These are phyloP conservation scores for Citrus inodora DNA, from an alignment of 345 rosid species.

Conservation along the genomic window DNA sequence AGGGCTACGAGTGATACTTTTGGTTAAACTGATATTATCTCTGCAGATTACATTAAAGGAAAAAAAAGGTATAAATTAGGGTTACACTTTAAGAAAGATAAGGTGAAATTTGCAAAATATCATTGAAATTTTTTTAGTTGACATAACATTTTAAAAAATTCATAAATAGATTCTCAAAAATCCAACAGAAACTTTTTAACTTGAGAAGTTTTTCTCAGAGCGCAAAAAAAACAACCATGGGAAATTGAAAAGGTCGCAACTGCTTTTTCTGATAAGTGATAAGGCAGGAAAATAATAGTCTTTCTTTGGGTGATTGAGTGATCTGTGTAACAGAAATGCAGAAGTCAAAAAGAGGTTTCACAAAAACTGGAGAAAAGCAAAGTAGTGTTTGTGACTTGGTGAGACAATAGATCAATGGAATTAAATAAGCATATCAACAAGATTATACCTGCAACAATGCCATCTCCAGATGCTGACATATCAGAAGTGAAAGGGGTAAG, in stretches of 20 bases:
- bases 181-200: neutral
- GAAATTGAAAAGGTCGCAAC: neutral
- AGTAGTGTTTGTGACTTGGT: neutral
- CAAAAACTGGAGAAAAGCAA: neutral
- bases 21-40: too few species aligned
- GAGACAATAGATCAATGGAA: neutral
- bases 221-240: neutral
- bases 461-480: slow-evolving; percentile 95
- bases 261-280: neutral
- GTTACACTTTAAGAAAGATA: neutral
- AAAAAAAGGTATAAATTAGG: neutral
- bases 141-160: neutral
- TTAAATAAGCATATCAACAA: slow-evolving; percentile 2
- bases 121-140: neutral
- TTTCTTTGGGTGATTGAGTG: neutral
- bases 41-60: too few species aligned
- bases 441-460: slow-evolving; percentile 75
- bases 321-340: neutral
- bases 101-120: neutral
- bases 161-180: neutral
- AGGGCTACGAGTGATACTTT: neutral
- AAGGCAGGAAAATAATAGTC: neutral
- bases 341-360: neutral
- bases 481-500: slow-evolving; percentile 74
- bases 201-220: neutral